Percentiles rank a stretch among this genome's conserved stretches.
Conservation (phyloP, 306 rosid genomes). For the Lathyrus oleraceus region DNA sequence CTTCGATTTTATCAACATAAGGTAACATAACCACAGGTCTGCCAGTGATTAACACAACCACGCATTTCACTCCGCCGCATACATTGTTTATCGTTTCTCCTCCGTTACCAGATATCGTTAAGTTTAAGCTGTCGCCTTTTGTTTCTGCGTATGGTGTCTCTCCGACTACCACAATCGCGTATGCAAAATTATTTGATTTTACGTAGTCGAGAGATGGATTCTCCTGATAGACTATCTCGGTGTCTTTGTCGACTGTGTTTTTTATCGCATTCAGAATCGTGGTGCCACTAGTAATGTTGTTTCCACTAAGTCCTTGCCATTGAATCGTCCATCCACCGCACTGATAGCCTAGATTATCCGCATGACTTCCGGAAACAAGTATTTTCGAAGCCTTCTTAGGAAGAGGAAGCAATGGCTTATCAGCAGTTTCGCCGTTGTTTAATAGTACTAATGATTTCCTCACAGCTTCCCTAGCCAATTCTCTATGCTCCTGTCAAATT, state of each 20-base stretch:
- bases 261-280: slow-evolving; percentile 39
- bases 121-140: slow-evolving; percentile 34
- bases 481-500: slow-evolving; percentile 41
- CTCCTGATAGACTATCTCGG: slow-evolving; percentile 35
- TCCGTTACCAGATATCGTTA: slow-evolving; percentile 35
- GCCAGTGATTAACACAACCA: slow-evolving; percentile 36
- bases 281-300: slow-evolving; percentile 36
- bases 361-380: slow-evolving; percentile 47
- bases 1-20: slow-evolving; percentile 1
- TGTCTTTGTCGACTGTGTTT: slow-evolving; percentile 26
- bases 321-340: slow-evolving; percentile 52
- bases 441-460: slow-evolving; percentile 43
- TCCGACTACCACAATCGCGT: slow-evolving; percentile 46
- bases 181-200: slow-evolving; percentile 19
- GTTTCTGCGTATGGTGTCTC: slow-evolving; percentile 45
- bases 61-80: slow-evolving; percentile 39
- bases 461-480: slow-evolving; percentile 45
- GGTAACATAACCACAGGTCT: slow-evolving; percentile 43
- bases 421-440: slow-evolving; percentile 33
- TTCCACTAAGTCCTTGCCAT: slow-evolving; percentile 44
- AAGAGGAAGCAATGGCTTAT: slow-evolving; percentile 42
- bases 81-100: slow-evolving; percentile 32
- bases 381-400: slow-evolving; percentile 41
- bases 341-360: slow-evolving; percentile 45
- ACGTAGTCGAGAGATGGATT: slow-evolving; percentile 26